phyloP scores from a whole-genome alignment of 768 basidiomycete species.

The Boletus barrowsii region DNA sequence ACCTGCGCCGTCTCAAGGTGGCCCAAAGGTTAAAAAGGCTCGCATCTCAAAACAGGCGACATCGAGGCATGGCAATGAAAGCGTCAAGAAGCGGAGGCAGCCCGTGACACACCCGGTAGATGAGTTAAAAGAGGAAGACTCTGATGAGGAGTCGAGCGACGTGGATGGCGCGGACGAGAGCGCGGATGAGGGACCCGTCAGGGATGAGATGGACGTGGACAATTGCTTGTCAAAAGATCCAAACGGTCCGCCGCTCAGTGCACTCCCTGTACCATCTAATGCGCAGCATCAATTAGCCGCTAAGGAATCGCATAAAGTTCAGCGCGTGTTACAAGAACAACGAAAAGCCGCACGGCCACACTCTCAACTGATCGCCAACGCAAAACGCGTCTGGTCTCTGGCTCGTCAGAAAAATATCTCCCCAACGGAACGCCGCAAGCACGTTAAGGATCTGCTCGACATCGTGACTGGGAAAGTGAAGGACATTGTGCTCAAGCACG shows the following conservation, averaged over 20 bases:
- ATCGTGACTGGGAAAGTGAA: constrained; percentile 78
- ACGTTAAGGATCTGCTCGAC: constrained; percentile 70
- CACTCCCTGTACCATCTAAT: constrained; percentile 6
- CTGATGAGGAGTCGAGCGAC: constrained; percentile 35
- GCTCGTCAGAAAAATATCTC: constrained; percentile 71
- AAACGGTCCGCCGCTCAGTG: constrained; percentile 45
- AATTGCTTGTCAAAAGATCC: constrained; percentile 45
- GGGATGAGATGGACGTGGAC: constrained; percentile 34
- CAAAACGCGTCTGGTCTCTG: constrained; percentile 75
- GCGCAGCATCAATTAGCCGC: constrained; percentile 40
- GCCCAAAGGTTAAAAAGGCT: constrained; percentile 51
- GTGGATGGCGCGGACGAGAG: constrained; percentile 32
- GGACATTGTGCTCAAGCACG: constrained; percentile 88
- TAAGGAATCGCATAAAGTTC: constrained; percentile 69
- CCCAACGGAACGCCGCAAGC: constrained; percentile 67
- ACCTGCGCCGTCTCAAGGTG: constrained; percentile 42
- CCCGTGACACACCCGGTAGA: constrained; percentile 49
- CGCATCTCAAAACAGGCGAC: constrained; percentile 38
- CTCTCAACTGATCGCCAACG: constrained; percentile 61
- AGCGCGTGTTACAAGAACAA: constrained; percentile 63
- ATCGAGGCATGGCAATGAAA: constrained; percentile 25
- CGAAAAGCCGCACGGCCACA: constrained; percentile 78
- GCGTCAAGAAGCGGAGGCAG: constrained; percentile 54
- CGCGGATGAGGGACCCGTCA: constrained; percentile 13
- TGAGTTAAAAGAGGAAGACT: constrained; percentile 36